phyloP scores from a whole-genome alignment of 495 filamentous ascomycete genomes.

The Hypoxylon fuscum region DNA sequence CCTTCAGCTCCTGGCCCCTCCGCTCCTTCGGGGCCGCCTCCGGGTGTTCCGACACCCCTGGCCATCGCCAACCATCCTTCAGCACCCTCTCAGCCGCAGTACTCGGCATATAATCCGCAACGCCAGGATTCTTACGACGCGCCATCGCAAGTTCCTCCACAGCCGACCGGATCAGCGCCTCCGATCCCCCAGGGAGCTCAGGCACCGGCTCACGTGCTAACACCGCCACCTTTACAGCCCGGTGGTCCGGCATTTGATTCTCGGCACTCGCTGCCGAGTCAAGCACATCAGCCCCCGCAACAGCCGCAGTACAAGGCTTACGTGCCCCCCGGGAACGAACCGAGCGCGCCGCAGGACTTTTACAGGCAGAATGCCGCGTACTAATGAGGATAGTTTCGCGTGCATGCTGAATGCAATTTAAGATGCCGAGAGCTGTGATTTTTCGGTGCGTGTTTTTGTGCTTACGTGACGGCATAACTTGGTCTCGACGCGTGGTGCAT shows the following conservation, averaged over 20 bases:
- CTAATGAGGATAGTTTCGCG: constrained; percentile 11
- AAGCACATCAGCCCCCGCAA: constrained; percentile 30
- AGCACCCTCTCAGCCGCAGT: constrained; percentile 49
- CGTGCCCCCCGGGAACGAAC: constrained; percentile 42
- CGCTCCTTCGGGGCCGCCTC: constrained; percentile 41
- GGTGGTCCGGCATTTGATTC: constrained; percentile 51
- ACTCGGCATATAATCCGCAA: constrained; percentile 54
- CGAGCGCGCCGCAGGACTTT: constrained; percentile 52
- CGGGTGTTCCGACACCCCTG: constrained; percentile 40
- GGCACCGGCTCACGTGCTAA: constrained; percentile 52
- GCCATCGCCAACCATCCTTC: constrained; percentile 41
- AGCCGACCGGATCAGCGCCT: constrained; percentile 47
- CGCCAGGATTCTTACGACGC: constrained; percentile 50
- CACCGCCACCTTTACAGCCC: constrained; percentile 53
- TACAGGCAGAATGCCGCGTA: constrained; percentile 47
- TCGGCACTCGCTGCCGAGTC: constrained; percentile 53
- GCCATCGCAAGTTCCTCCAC: constrained; percentile 55
- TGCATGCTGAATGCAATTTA: constrained; percentile 1
- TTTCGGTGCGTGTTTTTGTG: not conserved
- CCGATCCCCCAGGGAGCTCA: constrained; percentile 55
- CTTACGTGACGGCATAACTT: constrained; percentile 1
- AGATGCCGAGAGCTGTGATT: not conserved
- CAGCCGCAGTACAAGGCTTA: constrained; percentile 57
- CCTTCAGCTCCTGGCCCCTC: constrained; percentile 31
- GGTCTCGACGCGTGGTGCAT: constrained; percentile 1